phyloP scores from a whole-genome alignment of 345 rosid genomes.

The Aquilaria yunnanensis region DNA sequence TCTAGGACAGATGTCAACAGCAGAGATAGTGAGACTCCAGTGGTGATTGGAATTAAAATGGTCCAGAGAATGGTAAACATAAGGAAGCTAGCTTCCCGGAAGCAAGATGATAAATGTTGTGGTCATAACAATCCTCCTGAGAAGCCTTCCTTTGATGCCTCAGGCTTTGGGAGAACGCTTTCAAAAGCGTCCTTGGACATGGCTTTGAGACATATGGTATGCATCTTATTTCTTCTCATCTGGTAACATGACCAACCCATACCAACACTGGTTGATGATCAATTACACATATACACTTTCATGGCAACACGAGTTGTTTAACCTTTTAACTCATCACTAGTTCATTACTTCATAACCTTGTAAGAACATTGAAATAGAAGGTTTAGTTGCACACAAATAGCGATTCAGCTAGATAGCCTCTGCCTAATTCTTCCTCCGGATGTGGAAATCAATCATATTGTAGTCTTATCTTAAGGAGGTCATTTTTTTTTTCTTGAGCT shows the following conservation, averaged over 20 bases:
- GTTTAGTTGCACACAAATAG: conserved; percentile 12
- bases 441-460: background rate
- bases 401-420: conserved; percentile 6
- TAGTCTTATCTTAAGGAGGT: background rate
- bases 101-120: conserved; percentile 33
- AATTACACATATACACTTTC: background rate
- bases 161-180: conserved; percentile 67
- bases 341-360: too few relatives aligned
- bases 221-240: conserved; percentile 10
- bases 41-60: conserved; percentile 65
- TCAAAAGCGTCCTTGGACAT: conserved; percentile 82
- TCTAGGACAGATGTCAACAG: conserved; percentile 35
- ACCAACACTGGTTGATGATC: background rate
- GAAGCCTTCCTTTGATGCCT: conserved; percentile 48
- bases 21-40: conserved; percentile 67
- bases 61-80: conserved; percentile 88
- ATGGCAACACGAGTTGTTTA: background rate
- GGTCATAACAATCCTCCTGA: conserved; percentile 23
- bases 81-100: conserved; percentile 78
- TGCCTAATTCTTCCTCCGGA: background rate
- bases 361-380: background rate
- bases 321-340: background rate
- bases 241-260: background rate
- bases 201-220: conserved; percentile 91
- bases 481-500: too few relatives aligned